phyloP scores from a whole-genome alignment of 768 basidiomycete species.

The Lactifluus hygrophoroides region DNA sequence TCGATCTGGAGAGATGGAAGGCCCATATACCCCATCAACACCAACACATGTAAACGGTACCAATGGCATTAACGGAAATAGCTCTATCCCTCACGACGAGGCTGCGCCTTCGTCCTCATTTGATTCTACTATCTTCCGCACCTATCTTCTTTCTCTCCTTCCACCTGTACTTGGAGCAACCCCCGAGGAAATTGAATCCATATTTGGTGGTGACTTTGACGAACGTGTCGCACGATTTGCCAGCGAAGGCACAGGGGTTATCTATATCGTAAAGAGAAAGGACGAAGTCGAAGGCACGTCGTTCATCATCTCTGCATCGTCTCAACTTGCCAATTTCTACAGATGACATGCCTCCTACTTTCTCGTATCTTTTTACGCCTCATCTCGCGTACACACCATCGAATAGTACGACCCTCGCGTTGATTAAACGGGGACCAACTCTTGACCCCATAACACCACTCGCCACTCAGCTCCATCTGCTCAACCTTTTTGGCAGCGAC shows the following conservation, averaged over 20 bases:
- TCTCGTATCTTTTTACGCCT: slow-evolving; percentile 58
- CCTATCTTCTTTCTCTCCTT: slow-evolving; percentile 62
- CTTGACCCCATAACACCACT: slow-evolving; percentile 78
- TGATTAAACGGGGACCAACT: slow-evolving; percentile 86
- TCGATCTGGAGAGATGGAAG: slow-evolving; percentile 16
- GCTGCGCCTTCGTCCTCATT: slow-evolving; percentile 41
- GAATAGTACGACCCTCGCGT: slow-evolving; percentile 78
- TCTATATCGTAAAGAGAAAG: slow-evolving; percentile 76
- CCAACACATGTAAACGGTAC: slow-evolving; percentile 16
- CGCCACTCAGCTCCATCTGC: slow-evolving; percentile 78
- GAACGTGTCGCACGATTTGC: slow-evolving; percentile 73
- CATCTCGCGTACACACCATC: slow-evolving; percentile 74
- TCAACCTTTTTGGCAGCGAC: slow-evolving; percentile 85
- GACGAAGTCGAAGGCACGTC: slow-evolving; percentile 64
- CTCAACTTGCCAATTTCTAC: slow-evolving; percentile 11
- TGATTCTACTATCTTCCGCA: slow-evolving; percentile 60
- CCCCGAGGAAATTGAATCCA: slow-evolving; percentile 50
- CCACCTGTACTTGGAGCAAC: slow-evolving; percentile 77
- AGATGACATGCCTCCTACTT: slow-evolving; percentile 62
- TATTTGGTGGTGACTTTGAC: slow-evolving; percentile 67
- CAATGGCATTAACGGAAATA: slow-evolving; percentile 18
- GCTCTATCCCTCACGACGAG: slow-evolving; percentile 23
- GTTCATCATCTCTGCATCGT: background rate
- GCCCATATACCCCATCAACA: slow-evolving; percentile 19
- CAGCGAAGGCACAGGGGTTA: slow-evolving; percentile 61